Evolutionary conservation across 176 grass and related monocot species (phyloP), one percentile per base, ranked within the genome.

Genomic region (Coix lacrymajobi): DNA sequence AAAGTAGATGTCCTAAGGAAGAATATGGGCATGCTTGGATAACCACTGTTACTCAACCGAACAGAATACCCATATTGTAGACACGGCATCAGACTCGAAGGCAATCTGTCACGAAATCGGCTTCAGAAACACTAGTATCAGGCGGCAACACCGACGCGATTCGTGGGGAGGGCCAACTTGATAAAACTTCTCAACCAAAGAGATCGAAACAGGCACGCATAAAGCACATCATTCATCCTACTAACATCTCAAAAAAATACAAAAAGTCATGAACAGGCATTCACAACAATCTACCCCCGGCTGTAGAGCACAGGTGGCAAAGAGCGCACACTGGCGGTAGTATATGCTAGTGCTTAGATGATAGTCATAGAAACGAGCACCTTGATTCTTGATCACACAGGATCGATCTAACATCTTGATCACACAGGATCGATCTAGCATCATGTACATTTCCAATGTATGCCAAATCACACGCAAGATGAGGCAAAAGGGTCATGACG

Each of bases 361-460:
- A 15, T 37, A 33, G n/a, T 33, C 70, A 62, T 12, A 30, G 4
- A 79, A 62, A 85, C 15, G 5, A 17, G 79, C 51, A 39, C n/a
- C n/a, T n/a, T n/a, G n/a, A n/a, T n/a, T 43, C 22, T 39, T 77
- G 38, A n/a, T 24, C 73, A 83, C n/a, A n/a, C 16, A 44, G 26
- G 71, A n/a, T n/a, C n/a, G 34, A 61, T 52, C 62, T 19, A 67
- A n/a, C n/a, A 39, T 43, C 22, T 39, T 77, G 38, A n/a, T 24
- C 73, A 83, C 73, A 83, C 16, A 44, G 26, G 71, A n/a, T n/a
- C n/a, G 34, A 61, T 52, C 62, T 19, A 67, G 25, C 49, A 85
- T 62, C 64, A 25, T 77, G 64, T 77, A 81, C 77, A 81, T 69
- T 69, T 81, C 14, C 56, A 76, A 40, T 25, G 62, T 73, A 44